Evolutionary conservation across 148 eudicot species (phyloP).

Genomic region (Rhododendron williamsianum): DNA sequence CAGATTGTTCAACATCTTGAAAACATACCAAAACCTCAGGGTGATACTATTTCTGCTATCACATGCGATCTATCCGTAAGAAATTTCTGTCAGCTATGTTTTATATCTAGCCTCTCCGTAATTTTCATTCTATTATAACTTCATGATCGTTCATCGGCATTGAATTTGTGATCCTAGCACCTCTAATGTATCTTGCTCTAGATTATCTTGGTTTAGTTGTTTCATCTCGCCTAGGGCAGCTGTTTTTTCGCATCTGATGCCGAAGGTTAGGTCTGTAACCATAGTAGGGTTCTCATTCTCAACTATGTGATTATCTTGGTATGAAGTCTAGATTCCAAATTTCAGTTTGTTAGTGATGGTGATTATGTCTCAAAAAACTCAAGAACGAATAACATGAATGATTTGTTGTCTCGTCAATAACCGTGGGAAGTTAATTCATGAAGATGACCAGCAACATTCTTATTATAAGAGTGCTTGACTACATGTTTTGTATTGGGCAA

Average conservation of each 20-base stretch:
- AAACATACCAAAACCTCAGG: conserved; percentile 90
- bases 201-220: not conserved
- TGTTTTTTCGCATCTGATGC: not conserved
- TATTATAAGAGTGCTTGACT: not conserved
- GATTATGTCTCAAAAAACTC: not conserved
- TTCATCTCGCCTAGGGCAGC: not conserved
- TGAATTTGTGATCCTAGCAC: not conserved
- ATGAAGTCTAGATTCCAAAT: not conserved
- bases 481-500: not conserved
- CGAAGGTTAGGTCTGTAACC: not conserved
- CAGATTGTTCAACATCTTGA: conserved; percentile 93
- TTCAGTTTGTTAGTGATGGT: not conserved
- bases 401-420: not conserved
- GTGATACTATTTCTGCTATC: conserved; percentile 88
- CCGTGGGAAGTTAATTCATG: not conserved
- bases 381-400: not conserved
- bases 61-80: conserved; percentile 96
- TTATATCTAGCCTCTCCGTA: not conserved
- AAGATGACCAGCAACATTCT: not conserved
- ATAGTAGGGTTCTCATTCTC: not conserved
- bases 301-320: not conserved
- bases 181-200: not conserved
- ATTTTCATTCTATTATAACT: not conserved
- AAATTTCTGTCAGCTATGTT: not conserved
- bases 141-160: not conserved